A percentile compares a stretch with the other conserved stretches of the same genome.
Conservation (phyloP, 2,329 filamentous ascomycete species). For the Phaeomoniella chlamydospora region DNA sequence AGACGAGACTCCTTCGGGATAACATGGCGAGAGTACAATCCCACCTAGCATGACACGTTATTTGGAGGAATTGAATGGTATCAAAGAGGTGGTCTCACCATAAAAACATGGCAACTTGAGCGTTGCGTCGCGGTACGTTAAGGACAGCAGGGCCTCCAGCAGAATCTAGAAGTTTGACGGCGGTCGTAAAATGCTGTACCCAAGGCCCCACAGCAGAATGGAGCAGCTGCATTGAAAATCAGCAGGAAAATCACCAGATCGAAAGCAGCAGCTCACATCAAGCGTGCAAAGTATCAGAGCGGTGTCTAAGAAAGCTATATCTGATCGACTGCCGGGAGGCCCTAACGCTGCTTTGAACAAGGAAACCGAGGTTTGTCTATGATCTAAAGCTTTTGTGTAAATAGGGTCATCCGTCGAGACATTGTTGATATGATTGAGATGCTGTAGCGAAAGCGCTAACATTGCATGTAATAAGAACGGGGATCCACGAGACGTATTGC, state of each 20-base stretch:
- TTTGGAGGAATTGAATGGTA: conserved; percentile 2
- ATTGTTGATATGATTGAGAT: conserved; percentile 14
- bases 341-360: conserved; percentile 11
- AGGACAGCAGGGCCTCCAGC: conserved; percentile 7
- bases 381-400: not conserved
- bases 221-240: conserved; percentile 15
- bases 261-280: conserved; percentile 19
- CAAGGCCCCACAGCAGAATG: conserved; percentile 14
- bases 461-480: conserved; percentile 17
- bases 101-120: conserved; percentile 14
- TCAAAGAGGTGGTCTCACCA: conserved; percentile 13
- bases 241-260: no score
- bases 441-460: conserved; percentile 11
- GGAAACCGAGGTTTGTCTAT: conserved; percentile 10
- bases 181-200: conserved; percentile 12
- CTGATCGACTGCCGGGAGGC: conserved; percentile 1
- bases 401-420: not conserved
- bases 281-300: conserved; percentile 18
- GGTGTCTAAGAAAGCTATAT: conserved; percentile 12
- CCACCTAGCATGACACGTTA: conserved; percentile 5
- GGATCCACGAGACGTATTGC: conserved; percentile 10
- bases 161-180: conserved; percentile 11
- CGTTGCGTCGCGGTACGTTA: conserved; percentile 11
- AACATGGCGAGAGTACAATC: conserved; percentile 19
- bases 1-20: conserved; percentile 13